Conservation (phyloP, 768 basidiomycete species). For the Lactarius trivialis region DNA sequence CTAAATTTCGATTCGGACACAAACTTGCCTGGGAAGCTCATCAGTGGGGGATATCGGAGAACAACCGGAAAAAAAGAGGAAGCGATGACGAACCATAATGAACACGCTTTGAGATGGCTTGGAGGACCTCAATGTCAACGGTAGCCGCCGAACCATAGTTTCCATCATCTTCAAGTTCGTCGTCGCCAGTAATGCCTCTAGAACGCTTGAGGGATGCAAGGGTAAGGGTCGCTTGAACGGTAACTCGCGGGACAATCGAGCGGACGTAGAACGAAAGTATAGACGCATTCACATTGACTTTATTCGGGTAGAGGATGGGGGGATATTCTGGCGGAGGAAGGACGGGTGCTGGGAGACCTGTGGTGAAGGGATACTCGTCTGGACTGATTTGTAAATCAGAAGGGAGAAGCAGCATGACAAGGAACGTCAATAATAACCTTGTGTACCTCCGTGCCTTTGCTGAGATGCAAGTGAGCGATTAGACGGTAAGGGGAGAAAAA, state of each 20-base stretch:
- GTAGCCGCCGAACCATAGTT: slow-evolving; percentile 97
- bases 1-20: slow-evolving; percentile 97
- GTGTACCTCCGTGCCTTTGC: slow-evolving; percentile 95
- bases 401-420: neutral
- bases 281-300: slow-evolving; percentile 77
- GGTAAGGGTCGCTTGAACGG: slow-evolving; percentile 59
- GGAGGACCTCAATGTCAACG: slow-evolving; percentile 93
- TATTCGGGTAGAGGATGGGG: slow-evolving; percentile 68
- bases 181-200: slow-evolving; percentile 57
- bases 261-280: slow-evolving; percentile 88
- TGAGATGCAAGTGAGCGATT: slow-evolving; percentile 29
- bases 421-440: slow-evolving; percentile 48
- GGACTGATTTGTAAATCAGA: slow-evolving; percentile 48
- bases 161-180: slow-evolving; percentile 84
- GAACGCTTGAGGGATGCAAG: slow-evolving; percentile 61
- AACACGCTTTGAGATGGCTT: slow-evolving; percentile 95
- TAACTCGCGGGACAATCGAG: slow-evolving; percentile 85
- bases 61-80: neutral
- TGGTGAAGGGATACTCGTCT: slow-evolving; percentile 95
- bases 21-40: slow-evolving; percentile 72
- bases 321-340: slow-evolving; percentile 70
- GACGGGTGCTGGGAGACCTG: slow-evolving; percentile 73
- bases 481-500: neutral
- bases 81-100: slow-evolving; percentile 72
- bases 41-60: slow-evolving; percentile 1